Conservation (phyloP, 1,284 basidiomycete genomes). For the Rhodotorula sp. region DNA sequence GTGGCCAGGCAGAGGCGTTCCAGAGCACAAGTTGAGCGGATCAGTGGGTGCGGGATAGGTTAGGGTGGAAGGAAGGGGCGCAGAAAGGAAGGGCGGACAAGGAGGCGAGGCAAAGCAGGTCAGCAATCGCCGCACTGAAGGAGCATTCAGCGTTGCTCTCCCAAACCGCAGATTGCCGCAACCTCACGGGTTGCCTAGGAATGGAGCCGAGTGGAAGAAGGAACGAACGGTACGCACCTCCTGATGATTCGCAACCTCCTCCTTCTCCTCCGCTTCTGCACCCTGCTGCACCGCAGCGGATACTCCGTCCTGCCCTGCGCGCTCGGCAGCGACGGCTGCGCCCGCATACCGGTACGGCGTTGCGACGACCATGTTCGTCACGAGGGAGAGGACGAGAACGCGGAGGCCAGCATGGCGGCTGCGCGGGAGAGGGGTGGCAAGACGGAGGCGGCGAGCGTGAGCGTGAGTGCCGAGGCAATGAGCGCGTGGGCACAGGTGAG, state of each 20-base stretch:
- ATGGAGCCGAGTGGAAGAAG: too few species aligned
- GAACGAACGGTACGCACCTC: slow-evolving; percentile 32
- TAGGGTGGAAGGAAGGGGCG: background rate
- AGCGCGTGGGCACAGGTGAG: too few species aligned
- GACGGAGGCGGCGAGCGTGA: background rate
- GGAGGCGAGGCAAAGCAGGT: too few species aligned
- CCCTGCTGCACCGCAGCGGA: background rate
- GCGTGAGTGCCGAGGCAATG: background rate
- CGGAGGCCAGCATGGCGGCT: slow-evolving; percentile 33
- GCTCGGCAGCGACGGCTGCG: slow-evolving; percentile 35
- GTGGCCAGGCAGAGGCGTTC: too few species aligned
- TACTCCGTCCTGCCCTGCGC: background rate
- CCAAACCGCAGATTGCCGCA: too few species aligned
- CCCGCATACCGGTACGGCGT: slow-evolving; percentile 43
- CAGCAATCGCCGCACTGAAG: too few species aligned
- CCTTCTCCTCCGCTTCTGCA: background rate
- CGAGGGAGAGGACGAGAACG: slow-evolving; percentile 46
- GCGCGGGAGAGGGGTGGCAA: background rate
- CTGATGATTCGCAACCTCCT: slow-evolving; percentile 39
- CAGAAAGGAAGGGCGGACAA: background rate
- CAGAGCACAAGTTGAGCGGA: background rate
- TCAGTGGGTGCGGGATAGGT: background rate
- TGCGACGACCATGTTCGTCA: slow-evolving; percentile 48
- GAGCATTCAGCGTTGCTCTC: too few species aligned
- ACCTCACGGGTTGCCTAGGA: too few species aligned